Percentiles rank a stretch among this genome's conserved stretches.
These are phyloP conservation scores for Nemania sp. DNA, from an alignment of 2,329 filamentous ascomycete species.

Conservation along the genomic window DNA sequence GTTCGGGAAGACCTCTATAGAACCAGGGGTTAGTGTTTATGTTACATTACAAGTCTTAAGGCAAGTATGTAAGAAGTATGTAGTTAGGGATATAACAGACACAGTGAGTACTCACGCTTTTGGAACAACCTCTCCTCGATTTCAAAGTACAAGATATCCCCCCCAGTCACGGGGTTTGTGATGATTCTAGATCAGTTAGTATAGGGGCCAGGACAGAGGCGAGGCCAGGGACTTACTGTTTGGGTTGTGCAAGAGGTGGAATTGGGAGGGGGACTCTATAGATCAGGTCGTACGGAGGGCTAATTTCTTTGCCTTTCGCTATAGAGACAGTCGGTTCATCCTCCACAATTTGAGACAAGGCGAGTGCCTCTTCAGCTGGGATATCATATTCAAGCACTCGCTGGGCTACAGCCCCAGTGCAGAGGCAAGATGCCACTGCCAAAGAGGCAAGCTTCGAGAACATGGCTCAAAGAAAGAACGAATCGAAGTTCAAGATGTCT, in stretches of 20 bases:
- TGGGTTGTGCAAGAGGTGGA: slow-evolving; percentile 57
- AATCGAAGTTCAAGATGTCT: slow-evolving; percentile 7
- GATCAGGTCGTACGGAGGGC: slow-evolving; percentile 36
- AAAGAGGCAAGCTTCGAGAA: slow-evolving; percentile 37
- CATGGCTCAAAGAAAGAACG: slow-evolving; percentile 33
- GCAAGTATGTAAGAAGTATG: neutral
- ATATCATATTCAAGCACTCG: slow-evolving; percentile 38
- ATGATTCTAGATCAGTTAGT: slow-evolving; percentile 45
- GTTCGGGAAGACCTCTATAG: slow-evolving; percentile 55
- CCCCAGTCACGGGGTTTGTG: slow-evolving; percentile 52
- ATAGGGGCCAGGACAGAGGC: neutral
- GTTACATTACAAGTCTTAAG: slow-evolving; percentile 37
- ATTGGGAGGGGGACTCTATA: slow-evolving; percentile 55
- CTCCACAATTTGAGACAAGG: slow-evolving; percentile 41
- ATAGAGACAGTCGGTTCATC: slow-evolving; percentile 34
- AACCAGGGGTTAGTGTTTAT: slow-evolving; percentile 55
- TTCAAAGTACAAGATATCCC: slow-evolving; percentile 57
- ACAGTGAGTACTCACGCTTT: slow-evolving; percentile 18
- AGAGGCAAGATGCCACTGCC: slow-evolving; percentile 38
- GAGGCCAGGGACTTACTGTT: slow-evolving; percentile 51
- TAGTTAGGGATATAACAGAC: neutral
- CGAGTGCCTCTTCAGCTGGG: slow-evolving; percentile 40
- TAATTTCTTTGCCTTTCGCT: neutral
- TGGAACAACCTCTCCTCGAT: slow-evolving; percentile 50
- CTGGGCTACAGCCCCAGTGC: slow-evolving; percentile 34